These are phyloP conservation scores for Stevia rebaudiana DNA, from an alignment of 140 eudicot genomes.

Conservation along the genomic window DNA sequence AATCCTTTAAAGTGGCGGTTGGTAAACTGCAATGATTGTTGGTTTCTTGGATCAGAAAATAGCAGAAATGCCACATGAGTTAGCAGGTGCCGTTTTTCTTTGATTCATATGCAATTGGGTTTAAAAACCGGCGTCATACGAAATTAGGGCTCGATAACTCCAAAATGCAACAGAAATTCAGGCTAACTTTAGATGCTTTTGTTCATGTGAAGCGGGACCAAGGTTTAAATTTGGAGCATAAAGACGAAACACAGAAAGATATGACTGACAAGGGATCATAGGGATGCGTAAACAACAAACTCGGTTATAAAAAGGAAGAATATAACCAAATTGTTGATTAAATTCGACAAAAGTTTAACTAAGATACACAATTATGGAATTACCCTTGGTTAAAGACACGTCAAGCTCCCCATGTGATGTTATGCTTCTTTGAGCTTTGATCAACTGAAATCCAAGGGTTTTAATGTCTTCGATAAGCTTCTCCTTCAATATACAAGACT, in stretches of 20 bases:
- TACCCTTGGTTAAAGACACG: no score
- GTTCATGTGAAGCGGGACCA: slow-evolving; percentile 11
- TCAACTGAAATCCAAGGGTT: no score
- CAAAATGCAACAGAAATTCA: slow-evolving; percentile 19
- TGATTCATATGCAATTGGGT: slow-evolving; percentile 5
- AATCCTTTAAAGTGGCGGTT: slow-evolving; percentile 11
- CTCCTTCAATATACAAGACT: no score
- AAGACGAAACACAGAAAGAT: slow-evolving; percentile 13
- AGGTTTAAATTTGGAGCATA: slow-evolving; percentile 3
- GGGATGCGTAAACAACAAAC: slow-evolving; percentile 8
- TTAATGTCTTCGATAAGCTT: no score
- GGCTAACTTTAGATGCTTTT: slow-evolving; percentile 30
- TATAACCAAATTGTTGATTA: slow-evolving; percentile 13
- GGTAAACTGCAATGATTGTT: slow-evolving; percentile 17
- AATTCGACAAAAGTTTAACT: no score
- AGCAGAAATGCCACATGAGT: slow-evolving; percentile 24
- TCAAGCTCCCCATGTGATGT: no score
- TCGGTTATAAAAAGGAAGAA: background rate
- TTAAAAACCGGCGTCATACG: no score
- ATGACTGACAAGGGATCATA: slow-evolving; percentile 15
- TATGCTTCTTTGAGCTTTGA: no score
- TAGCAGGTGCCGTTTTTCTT: no score
- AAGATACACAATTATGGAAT: no score
- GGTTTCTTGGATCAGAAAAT: slow-evolving; percentile 28
- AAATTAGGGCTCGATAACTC: background rate